Evolutionary conservation across 768 basidiomycete genomes (phyloP).

Genomic region (Boletus sensibilis): DNA sequence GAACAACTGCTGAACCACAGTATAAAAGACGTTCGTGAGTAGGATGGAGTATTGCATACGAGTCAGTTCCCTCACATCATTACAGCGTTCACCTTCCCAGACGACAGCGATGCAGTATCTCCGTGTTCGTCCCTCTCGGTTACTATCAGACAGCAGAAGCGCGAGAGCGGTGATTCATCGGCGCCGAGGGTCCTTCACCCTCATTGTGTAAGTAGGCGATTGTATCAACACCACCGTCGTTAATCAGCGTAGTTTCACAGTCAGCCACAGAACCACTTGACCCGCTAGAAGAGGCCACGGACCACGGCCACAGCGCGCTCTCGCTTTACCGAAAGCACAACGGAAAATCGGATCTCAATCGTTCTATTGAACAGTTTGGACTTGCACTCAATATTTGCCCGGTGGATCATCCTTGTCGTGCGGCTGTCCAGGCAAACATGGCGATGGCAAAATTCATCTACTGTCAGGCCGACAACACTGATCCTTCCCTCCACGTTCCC

Average conservation of each 20-base stretch:
- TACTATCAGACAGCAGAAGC: not conserved
- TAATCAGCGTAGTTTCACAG: not conserved
- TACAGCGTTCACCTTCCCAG: not conserved
- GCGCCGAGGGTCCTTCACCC: not conserved
- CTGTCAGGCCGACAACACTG: not conserved
- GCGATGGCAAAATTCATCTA: not conserved
- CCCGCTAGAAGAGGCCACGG: not conserved
- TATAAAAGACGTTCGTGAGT: not conserved
- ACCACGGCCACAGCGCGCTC: not conserved
- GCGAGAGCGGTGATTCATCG: not conserved
- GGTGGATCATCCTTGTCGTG: not conserved
- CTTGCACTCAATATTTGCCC: not conserved
- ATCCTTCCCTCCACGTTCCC: not conserved
- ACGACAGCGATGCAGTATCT: not conserved
- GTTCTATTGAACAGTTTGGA: not conserved
- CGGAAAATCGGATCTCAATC: not conserved
- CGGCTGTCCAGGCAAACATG: not conserved
- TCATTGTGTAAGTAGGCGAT: not conserved
- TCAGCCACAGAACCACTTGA: not conserved
- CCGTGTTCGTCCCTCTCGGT: not conserved
- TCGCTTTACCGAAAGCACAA: not conserved
- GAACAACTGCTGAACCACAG: not conserved
- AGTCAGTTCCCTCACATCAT: not conserved
- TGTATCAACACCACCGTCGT: not conserved
- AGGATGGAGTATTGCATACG: too few species aligned